Base-by-base conservation (phyloP, 768 basidiomycete genomes). In the Leccinum fibrillosum region DNA sequence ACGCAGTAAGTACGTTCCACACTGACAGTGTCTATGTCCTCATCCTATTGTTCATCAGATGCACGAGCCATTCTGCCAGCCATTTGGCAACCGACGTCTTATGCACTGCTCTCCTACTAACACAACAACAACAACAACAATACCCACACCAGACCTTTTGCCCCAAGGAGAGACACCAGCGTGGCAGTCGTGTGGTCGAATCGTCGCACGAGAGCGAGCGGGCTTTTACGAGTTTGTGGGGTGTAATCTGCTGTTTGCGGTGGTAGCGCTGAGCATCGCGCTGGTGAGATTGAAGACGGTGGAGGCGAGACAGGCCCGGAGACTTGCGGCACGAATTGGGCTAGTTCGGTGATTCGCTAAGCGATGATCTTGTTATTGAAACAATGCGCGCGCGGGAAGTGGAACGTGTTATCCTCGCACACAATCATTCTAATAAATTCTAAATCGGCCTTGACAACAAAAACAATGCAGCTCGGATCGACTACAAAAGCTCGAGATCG, bases 161-260 rank as follows among this genome's bases (percentile, higher is more conserved):
- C 47, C 39, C 10, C 65, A 64, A 32, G 86, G 85, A 42, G 86
- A 88, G 73, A 84, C 82, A 1, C 86, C 88, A 3, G 94, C 93
- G 5, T 98, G 94, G 93, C 89, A 94, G 68, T 86, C 94, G 4
- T 98, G 95, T 65, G 95, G 94, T 4, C 92, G 92, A 61, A 90
- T 94, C 35, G 78, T 89, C 48, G 74, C 77, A 19, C 80, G 83
- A 59, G 94, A 98, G 74, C 84, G 88, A 47, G 88, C 82, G 8
- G 92, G 94, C 72, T 98, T 92, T 69, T 91, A 85, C 75, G 94
- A 97, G 71, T 98, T 97, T 72, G 74, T 95, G 8, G 92, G 86
- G 25, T 88, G 91, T 69, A 96, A 94, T 68, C 65, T 90, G 30
- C 62, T 88, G 12, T 87, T 97, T 66, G 86, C 85, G 2, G 74